These are phyloP conservation scores for Solanum dulcamara DNA, from an alignment of 257 asterid species.

Conservation along the genomic window DNA sequence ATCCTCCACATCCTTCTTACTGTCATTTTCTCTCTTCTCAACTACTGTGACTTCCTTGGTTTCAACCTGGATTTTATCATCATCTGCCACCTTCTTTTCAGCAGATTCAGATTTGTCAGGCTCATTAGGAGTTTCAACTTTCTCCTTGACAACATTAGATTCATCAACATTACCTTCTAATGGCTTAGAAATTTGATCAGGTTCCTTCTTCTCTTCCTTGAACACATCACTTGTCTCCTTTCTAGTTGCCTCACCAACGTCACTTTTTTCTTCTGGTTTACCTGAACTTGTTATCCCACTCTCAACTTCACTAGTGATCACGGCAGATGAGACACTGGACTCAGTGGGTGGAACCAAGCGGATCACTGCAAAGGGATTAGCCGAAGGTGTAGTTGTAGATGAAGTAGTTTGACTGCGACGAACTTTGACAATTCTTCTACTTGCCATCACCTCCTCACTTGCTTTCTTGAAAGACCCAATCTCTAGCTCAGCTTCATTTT, in stretches of 20 bases:
- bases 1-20: conserved; percentile 18
- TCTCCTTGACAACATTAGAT: conserved; percentile 17
- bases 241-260: neutral
- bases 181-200: conserved; percentile 9
- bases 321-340: conserved; percentile 8
- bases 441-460: conserved; percentile 73
- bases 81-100: conserved; percentile 4
- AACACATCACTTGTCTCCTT: conserved; percentile 6
- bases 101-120: neutral
- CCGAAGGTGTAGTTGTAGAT: conserved; percentile 33
- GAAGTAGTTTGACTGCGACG: conserved; percentile 40
- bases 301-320: conserved; percentile 1
- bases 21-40: conserved; percentile 17
- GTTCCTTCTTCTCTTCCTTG: conserved; percentile 1
- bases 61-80: neutral
- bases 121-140: neutral
- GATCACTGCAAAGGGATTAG: conserved; percentile 74
- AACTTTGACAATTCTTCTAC: conserved; percentile 85
- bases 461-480: conserved; percentile 77
- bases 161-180: conserved; percentile 25
- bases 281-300: neutral
- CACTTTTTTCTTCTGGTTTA: neutral
- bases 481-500: conserved; percentile 52
- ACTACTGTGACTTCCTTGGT: conserved; percentile 13
- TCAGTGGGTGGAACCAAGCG: conserved; percentile 37